Conservation (phyloP, 306 rosid genomes). For the Corylus heterophylla region DNA sequence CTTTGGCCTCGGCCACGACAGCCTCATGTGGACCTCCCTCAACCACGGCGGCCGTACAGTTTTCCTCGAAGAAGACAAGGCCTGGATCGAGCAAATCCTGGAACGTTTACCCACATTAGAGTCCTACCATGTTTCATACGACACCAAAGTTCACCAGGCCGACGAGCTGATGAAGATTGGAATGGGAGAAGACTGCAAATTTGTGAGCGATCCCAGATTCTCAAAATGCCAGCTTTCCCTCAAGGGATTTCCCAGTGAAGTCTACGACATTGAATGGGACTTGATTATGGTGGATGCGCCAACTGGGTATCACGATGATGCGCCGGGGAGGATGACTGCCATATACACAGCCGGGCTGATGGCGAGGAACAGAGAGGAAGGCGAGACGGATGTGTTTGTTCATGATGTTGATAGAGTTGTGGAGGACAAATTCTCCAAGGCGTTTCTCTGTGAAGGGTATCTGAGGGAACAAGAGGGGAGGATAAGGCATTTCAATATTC, state of each 20-base stretch:
- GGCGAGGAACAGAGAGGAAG: constrained; percentile 76
- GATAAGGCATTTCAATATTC: constrained; percentile 76
- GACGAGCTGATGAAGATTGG: constrained; percentile 54
- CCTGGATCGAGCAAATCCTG: constrained; percentile 69
- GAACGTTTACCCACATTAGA: constrained; percentile 53
- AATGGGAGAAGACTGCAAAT: constrained; percentile 48
- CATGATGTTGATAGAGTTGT: constrained; percentile 86
- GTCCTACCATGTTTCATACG: constrained; percentile 69
- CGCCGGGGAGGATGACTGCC: constrained; percentile 91
- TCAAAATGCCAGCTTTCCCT: constrained; percentile 66
- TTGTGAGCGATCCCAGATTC: constrained; percentile 66
- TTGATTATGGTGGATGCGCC: constrained; percentile 98
- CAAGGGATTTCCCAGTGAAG: constrained; percentile 65
- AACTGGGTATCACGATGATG: constrained; percentile 68
- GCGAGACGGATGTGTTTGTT: constrained; percentile 84
- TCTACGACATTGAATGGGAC: constrained; percentile 86
- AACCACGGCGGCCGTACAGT: constrained; percentile 88
- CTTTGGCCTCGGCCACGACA: constrained; percentile 86
- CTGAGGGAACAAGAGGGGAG: constrained; percentile 74
- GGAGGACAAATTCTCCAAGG: constrained; percentile 71
- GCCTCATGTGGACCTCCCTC: constrained; percentile 88
- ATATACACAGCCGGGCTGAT: constrained; percentile 91
- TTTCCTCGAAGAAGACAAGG: constrained; percentile 78
- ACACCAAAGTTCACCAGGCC: constrained; percentile 69
- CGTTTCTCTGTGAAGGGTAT: constrained; percentile 80